Percentiles rank a stretch among this genome's conserved stretches.
Conservation (phyloP, 148 eudicot species). For the Vaccinium macrocarpon region DNA sequence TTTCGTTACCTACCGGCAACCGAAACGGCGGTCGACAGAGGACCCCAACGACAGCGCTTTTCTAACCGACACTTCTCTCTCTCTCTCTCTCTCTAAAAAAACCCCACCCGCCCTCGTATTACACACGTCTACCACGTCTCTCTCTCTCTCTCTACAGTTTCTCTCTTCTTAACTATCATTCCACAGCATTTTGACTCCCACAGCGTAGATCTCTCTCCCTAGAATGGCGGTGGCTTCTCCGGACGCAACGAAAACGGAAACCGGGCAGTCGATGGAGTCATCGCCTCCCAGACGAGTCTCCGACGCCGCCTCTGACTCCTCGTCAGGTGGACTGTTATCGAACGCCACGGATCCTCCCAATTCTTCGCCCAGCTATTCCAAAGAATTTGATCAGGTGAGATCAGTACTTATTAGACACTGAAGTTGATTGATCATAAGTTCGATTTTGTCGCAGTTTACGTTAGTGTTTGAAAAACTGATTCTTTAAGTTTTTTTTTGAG, state of each 20-base stretch:
- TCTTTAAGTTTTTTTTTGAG: neutral
- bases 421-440: neutral
- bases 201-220: neutral
- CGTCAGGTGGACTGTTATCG: constrained; percentile 3
- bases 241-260: constrained; percentile 16
- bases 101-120: neutral
- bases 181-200: neutral
- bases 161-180: neutral
- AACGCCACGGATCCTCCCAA: constrained; percentile 18
- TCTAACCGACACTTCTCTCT: neutral
- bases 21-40: neutral
- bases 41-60: neutral
- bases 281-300: constrained; percentile 22
- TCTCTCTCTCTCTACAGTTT: neutral
- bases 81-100: neutral
- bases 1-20: constrained; percentile 9
- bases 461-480: neutral
- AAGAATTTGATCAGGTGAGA: constrained; percentile 35
- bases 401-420: neutral
- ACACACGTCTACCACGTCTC: neutral
- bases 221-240: constrained; percentile 29
- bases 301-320: constrained; percentile 25
- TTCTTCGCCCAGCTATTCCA: constrained; percentile 23
- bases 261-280: constrained; percentile 29
- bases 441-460: neutral